phyloP scores from a whole-genome alignment of 192 early-diverging fungal species.

The Entomortierella beljakovae region DNA sequence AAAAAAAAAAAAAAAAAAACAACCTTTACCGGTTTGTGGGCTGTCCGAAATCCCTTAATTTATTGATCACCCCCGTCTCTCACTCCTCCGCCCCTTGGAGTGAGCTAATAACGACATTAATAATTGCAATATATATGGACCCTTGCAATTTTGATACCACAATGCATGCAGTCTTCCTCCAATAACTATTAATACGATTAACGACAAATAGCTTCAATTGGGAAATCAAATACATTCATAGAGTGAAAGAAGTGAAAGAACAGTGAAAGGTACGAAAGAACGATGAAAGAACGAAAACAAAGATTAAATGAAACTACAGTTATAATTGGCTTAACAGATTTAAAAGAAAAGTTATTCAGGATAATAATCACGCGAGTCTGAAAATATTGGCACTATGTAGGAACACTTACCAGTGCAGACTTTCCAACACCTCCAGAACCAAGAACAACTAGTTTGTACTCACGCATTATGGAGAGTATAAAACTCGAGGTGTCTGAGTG shows the following conservation, averaged over 20 bases:
- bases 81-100: not conserved
- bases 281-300: not conserved
- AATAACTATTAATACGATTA: no score
- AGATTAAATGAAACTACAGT: no score
- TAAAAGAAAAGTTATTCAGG: not conserved
- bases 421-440: conserved; percentile 93
- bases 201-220: no score
- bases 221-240: no score
- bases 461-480: conserved; percentile 69
- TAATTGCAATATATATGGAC: no score
- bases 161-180: not conserved
- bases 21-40: conserved; percentile 12
- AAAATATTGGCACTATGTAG: not conserved
- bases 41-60: conserved; percentile 13
- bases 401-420: conserved; percentile 76
- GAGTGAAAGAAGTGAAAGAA: no score
- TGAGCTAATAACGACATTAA: no score
- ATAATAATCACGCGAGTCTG: not conserved
- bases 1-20: conserved; percentile 3
- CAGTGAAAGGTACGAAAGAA: no score
- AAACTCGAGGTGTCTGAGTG: not conserved
- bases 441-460: conserved; percentile 96
- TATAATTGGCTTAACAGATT: no score
- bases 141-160: not conserved
- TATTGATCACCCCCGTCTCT: conserved; percentile 10